Conservation (phyloP, 106 monocot species). For the Phalaenopsis equestris region DNA sequence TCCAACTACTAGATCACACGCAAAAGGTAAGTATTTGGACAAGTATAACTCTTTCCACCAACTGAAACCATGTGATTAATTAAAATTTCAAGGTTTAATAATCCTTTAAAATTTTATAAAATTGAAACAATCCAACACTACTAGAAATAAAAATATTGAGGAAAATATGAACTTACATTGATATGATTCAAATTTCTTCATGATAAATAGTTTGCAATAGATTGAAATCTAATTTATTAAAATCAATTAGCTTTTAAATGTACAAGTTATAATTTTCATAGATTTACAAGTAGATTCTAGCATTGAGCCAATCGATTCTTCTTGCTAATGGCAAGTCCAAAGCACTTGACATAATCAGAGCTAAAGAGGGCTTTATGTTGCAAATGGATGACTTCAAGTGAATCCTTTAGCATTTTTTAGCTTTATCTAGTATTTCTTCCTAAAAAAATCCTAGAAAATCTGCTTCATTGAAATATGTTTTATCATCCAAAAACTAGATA, state of each 20-base stretch:
- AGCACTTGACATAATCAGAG: neutral
- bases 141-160: neutral
- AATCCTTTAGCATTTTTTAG: neutral
- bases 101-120: too few species aligned
- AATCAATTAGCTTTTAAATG: neutral
- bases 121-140: too few species aligned
- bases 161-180: neutral
- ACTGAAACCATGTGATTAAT: neutral
- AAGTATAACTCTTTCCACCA: neutral
- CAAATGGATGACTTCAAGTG: neutral
- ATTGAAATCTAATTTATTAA: neutral
- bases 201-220: neutral
- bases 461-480: conserved; percentile 11
- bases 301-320: neutral
- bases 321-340: neutral
- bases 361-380: neutral
- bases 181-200: neutral
- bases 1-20: neutral
- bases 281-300: neutral
- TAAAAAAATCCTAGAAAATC: conserved; percentile 12
- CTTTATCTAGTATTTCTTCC: conserved; percentile 25
- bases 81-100: too few species aligned
- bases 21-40: neutral
- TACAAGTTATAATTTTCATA: neutral
- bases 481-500: neutral